Evolutionary conservation across 371 early-diverging fungal species (phyloP).

Genomic region (Lichtheimia ramosa): DNA sequence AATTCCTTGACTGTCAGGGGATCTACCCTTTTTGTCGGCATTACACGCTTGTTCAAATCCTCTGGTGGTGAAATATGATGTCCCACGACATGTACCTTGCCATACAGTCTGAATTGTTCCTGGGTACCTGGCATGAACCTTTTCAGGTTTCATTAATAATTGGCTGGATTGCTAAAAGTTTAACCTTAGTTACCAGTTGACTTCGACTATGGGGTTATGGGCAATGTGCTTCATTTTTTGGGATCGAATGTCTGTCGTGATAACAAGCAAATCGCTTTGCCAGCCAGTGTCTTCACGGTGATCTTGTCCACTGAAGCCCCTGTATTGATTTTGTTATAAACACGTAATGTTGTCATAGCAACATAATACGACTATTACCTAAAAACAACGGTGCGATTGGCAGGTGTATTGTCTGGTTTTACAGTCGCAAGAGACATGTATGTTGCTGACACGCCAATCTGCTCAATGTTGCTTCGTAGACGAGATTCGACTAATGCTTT

Average conservation of each 20-base stretch:
- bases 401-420: slow-evolving; percentile 32
- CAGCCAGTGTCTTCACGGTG: slow-evolving; percentile 37
- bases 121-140: slow-evolving; percentile 41
- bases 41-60: background rate
- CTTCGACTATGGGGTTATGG: slow-evolving; percentile 30
- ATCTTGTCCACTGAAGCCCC: slow-evolving; percentile 49
- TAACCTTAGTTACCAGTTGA: slow-evolving; percentile 34
- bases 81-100: slow-evolving; percentile 1
- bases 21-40: background rate
- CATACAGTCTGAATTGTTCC: slow-evolving; percentile 37
- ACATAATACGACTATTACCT: slow-evolving; percentile 11
- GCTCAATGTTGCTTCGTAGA: slow-evolving; percentile 36
- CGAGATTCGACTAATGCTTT: slow-evolving; percentile 22
- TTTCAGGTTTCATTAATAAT: background rate
- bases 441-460: slow-evolving; percentile 27
- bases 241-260: slow-evolving; percentile 40
- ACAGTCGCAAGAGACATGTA: slow-evolving; percentile 46
- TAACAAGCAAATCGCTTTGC: slow-evolving; percentile 37
- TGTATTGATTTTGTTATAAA: background rate
- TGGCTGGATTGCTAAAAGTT: background rate
- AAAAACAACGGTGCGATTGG: slow-evolving; percentile 49
- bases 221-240: slow-evolving; percentile 36
- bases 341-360: background rate
- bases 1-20: background rate
- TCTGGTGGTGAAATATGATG: background rate